Evolutionary conservation across 331 rosid genomes (phyloP).

Genomic region (Erythrophleum ivorense): DNA sequence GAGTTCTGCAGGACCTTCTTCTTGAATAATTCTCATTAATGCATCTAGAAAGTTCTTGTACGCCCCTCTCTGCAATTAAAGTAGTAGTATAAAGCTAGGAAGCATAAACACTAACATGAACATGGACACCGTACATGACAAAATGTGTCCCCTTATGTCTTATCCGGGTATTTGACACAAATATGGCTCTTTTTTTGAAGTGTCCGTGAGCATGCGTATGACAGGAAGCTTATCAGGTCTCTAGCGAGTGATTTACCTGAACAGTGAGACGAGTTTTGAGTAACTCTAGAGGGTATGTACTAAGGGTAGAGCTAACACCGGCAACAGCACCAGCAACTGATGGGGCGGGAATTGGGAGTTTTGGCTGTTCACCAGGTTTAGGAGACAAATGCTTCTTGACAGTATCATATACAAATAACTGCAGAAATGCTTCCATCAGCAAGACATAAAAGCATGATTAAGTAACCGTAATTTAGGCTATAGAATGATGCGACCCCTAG

Average conservation of each 20-base stretch:
- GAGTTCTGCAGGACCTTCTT: slow-evolving; percentile 79
- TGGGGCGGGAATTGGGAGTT: slow-evolving; percentile 65
- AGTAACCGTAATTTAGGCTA: no score
- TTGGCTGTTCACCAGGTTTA: slow-evolving; percentile 56
- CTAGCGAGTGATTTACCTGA: slow-evolving; percentile 49
- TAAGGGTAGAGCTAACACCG: slow-evolving; percentile 78
- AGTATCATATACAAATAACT: slow-evolving; percentile 79
- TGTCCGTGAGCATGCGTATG: background rate
- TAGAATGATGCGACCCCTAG: background rate
- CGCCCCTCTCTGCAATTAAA: slow-evolving; percentile 68
- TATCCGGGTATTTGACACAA: background rate
- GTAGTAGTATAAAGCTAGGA: background rate
- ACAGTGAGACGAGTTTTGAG: slow-evolving; percentile 81
- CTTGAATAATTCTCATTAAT: slow-evolving; percentile 52
- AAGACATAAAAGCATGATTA: background rate
- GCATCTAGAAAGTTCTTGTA: slow-evolving; percentile 66
- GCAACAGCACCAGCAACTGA: slow-evolving; percentile 79
- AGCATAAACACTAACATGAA: background rate
- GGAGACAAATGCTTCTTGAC: slow-evolving; percentile 63
- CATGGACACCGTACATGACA: background rate
- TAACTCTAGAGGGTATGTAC: slow-evolving; percentile 86
- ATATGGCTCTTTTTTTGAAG: no score
- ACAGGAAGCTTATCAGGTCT: background rate
- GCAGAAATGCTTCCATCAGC: slow-evolving; percentile 43
- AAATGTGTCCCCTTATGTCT: no score